A percentile compares a stretch with the other conserved stretches of the same genome.
Evolutionary conservation across 2,329 filamentous ascomycete genomes (phyloP).

Genomic region (Fusarium bulbicola): DNA sequence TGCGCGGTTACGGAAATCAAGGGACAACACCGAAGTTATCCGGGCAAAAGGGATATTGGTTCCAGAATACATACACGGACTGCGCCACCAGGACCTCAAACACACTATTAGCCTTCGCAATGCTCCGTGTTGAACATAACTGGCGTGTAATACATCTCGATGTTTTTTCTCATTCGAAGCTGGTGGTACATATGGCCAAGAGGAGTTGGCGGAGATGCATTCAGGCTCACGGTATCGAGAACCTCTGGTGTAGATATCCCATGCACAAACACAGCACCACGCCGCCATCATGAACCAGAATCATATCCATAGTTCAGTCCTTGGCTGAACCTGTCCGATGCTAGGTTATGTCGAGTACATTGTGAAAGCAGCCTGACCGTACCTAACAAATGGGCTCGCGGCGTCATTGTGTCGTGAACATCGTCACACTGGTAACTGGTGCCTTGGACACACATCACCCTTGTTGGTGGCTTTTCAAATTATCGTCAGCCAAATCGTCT

Average conservation of each 20-base stretch:
- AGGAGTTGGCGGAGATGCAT: conserved; percentile 7
- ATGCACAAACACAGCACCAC: background rate
- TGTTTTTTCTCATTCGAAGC: background rate
- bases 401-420: conserved; percentile 9
- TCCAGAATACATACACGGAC: background rate
- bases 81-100: conserved; percentile 8
- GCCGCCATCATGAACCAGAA: background rate
- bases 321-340: background rate
- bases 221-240: conserved; percentile 5
- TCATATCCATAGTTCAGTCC: background rate
- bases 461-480: background rate
- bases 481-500: background rate
- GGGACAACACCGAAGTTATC: conserved; percentile 23
- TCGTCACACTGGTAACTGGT: conserved; percentile 13
- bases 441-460: background rate
- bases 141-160: conserved; percentile 23
- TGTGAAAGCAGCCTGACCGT: background rate
- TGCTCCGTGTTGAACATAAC: conserved; percentile 13
- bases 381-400: background rate
- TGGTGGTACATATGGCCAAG: background rate
- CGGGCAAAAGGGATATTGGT: conserved; percentile 9
- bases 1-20: background rate
- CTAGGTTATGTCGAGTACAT: background rate
- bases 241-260: background rate
- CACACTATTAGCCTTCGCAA: background rate